Evolutionary conservation across 1,284 basidiomycete species (phyloP).

Genomic region (Malassezia sympodialis): DNA sequence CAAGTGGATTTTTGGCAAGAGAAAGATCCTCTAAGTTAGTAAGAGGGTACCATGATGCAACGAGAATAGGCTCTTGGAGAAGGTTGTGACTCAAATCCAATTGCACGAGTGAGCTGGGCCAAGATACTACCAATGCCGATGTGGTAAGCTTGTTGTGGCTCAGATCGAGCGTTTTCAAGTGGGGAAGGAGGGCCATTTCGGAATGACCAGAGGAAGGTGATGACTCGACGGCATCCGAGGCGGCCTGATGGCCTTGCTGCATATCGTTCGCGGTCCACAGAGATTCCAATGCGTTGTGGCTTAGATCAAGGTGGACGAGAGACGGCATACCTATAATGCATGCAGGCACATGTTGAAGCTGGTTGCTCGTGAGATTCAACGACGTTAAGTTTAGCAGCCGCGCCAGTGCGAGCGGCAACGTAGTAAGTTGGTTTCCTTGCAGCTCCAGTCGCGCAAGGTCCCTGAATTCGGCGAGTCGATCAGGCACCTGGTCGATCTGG

Average conservation of each 20-base stretch:
- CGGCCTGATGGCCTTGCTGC: background rate
- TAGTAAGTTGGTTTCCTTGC: constrained; percentile 30
- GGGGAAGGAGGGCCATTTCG: constrained; percentile 18
- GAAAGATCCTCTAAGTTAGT: constrained; percentile 25
- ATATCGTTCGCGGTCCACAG: constrained; percentile 27
- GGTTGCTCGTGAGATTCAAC: constrained; percentile 32
- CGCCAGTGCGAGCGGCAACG: constrained; percentile 23
- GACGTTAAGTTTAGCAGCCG: constrained; percentile 28
- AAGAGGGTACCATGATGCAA: constrained; percentile 15
- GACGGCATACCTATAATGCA: constrained; percentile 28
- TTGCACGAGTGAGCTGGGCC: constrained; percentile 24
- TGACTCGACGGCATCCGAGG: background rate
- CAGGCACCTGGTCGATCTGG: constrained; percentile 23
- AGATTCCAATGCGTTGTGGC: constrained; percentile 29
- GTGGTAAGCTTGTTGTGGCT: constrained; percentile 31
- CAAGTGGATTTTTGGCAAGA: constrained; percentile 32
- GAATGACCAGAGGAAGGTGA: background rate
- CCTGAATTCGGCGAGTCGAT: constrained; percentile 26
- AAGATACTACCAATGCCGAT: constrained; percentile 21
- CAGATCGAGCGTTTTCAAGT: constrained; percentile 27
- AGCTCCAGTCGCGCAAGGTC: constrained; percentile 32
- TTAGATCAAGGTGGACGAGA: constrained; percentile 35
- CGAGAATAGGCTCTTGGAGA: constrained; percentile 30
- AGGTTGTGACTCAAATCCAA: constrained; percentile 31
- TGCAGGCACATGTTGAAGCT: constrained; percentile 24